A percentile compares a stretch with the other conserved stretches of the same genome.
Evolutionary conservation across 164 flowering plant genomes (phyloP).

Genomic region (Umbilicus rupestris): DNA sequence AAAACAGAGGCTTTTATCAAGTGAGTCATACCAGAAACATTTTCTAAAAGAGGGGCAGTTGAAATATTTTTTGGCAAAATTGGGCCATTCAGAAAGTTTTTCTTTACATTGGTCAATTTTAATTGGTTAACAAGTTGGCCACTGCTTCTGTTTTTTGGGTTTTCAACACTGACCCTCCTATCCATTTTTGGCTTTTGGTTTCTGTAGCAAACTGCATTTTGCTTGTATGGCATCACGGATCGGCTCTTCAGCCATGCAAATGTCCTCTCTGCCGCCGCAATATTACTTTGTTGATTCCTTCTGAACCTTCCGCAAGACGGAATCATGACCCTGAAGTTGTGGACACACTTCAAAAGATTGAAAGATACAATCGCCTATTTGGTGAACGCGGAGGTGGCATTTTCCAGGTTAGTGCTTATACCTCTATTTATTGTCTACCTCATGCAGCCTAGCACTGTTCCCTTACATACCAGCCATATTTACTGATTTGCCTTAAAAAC

Average conservation of each 20-base stretch:
- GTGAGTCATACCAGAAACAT: too few relatives aligned
- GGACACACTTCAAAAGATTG: conserved; percentile 33
- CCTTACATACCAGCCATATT: too few relatives aligned
- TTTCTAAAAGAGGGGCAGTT: too few relatives aligned
- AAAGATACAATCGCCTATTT: conserved; percentile 61
- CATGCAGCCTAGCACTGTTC: too few relatives aligned
- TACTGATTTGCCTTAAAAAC: too few relatives aligned
- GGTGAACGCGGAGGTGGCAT: conserved; percentile 42
- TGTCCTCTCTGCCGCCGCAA: conserved; percentile 84
- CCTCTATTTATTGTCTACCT: not conserved
- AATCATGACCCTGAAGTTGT: conserved; percentile 37
- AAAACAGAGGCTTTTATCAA: too few relatives aligned
- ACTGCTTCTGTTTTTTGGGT: too few relatives aligned
- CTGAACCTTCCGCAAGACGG: conserved; percentile 30
- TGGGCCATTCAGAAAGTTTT: too few relatives aligned
- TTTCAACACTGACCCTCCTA: not conserved
- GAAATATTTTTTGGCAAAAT: too few relatives aligned
- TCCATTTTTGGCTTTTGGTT: not conserved
- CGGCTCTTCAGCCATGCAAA: conserved; percentile 68
- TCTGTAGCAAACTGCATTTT: conserved; percentile 61
- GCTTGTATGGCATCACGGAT: conserved; percentile 71
- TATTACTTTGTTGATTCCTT: conserved; percentile 71
- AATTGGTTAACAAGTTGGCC: too few relatives aligned
- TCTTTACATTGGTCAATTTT: too few relatives aligned
- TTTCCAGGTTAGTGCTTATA: conserved; percentile 39